These are phyloP conservation scores for Tetradesmus obliquus DNA, from an alignment of 139 green algal genomes.

Conservation along the genomic window DNA sequence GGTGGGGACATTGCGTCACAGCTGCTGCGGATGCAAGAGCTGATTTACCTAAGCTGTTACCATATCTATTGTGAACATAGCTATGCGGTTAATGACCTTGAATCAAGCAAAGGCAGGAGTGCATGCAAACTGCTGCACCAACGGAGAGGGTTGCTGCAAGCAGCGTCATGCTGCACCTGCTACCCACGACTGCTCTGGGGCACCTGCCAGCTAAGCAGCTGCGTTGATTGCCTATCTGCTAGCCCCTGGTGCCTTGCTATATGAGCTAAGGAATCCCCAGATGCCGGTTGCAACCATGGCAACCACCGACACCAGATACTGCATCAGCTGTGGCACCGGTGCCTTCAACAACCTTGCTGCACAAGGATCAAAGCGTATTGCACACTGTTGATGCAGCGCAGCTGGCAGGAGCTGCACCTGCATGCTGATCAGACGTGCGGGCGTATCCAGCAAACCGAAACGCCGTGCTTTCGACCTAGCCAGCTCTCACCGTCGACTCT, in stretches of 20 bases:
- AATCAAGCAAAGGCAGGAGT: too few species aligned
- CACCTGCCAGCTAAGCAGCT: not conserved
- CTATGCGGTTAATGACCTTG: too few species aligned
- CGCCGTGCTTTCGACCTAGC: not conserved
- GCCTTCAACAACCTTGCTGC: not conserved
- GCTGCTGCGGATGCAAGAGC: too few species aligned
- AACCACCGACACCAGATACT: not conserved
- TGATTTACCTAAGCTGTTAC: too few species aligned
- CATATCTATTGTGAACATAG: too few species aligned
- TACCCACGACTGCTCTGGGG: too few species aligned
- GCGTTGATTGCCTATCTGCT: not conserved
- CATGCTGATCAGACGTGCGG: not conserved
- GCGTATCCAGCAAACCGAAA: not conserved
- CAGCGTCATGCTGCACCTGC: too few species aligned
- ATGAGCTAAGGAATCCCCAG: not conserved
- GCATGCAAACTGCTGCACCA: too few species aligned
- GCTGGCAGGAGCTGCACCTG: not conserved
- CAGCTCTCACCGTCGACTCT: conserved; percentile 60
- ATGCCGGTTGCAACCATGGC: not conserved
- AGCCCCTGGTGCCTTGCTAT: not conserved
- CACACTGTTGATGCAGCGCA: not conserved
- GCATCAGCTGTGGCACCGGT: not conserved
- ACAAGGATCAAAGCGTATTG: not conserved
- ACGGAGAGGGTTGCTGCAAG: too few species aligned
- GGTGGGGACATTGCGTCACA: not conserved